Conservation (phyloP, 2,329 filamentous ascomycete species). For the Pseudogymnoascus sp. region DNA sequence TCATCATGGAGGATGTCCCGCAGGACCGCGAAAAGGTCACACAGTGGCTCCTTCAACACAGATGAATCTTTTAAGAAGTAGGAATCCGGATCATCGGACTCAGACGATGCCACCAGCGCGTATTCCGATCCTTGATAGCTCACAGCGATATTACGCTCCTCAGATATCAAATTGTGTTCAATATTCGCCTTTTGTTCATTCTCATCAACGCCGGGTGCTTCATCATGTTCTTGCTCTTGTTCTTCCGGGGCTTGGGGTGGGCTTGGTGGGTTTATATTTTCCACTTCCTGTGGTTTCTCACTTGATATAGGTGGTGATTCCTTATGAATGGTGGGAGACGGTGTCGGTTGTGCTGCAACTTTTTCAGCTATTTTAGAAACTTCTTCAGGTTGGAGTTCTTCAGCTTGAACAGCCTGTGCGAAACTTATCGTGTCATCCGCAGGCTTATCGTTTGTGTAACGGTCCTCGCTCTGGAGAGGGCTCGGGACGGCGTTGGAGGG, state of each 20-base stretch:
- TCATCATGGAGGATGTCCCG: constrained; percentile 45
- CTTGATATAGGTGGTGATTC: neutral
- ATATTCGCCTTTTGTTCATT: neutral
- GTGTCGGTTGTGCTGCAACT: constrained; percentile 2
- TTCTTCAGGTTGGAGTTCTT: neutral
- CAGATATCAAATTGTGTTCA: neutral
- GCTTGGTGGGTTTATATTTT: neutral
- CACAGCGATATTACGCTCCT: constrained; percentile 38
- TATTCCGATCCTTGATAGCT: constrained; percentile 47
- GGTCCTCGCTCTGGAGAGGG: constrained; percentile 2
- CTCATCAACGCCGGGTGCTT: neutral
- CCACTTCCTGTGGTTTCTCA: neutral
- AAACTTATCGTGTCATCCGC: neutral
- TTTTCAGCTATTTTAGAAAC: neutral
- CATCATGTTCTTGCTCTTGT: neutral
- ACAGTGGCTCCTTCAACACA: constrained; percentile 43
- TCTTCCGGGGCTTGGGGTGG: neutral
- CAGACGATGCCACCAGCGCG: constrained; percentile 47
- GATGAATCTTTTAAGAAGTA: constrained; percentile 49
- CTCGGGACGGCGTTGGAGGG: neutral
- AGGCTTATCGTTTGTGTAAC: neutral
- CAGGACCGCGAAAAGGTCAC: constrained; percentile 47
- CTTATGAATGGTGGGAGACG: neutral
- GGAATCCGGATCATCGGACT: constrained; percentile 42
- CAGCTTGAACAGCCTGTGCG: neutral